Conservation (phyloP, 2,329 filamentous ascomycete genomes). For the Ophiostoma sp. region DNA sequence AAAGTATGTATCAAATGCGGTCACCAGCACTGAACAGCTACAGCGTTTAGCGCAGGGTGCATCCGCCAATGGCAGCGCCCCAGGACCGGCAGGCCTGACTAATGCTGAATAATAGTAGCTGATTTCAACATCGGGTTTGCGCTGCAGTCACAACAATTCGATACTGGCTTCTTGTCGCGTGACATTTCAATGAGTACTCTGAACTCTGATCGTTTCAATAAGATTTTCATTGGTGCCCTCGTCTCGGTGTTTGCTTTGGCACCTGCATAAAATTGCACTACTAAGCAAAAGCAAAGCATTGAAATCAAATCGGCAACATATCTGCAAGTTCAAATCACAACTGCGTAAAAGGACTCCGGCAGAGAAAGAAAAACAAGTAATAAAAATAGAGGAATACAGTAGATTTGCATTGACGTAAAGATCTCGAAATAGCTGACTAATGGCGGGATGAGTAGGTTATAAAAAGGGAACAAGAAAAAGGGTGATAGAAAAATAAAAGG, state of each 20-base stretch:
- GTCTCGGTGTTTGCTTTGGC: too few species aligned
- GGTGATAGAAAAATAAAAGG: constrained; percentile 2
- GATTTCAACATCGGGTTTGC: too few species aligned
- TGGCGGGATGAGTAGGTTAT: neutral
- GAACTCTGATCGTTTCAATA: too few species aligned
- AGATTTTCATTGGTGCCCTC: too few species aligned
- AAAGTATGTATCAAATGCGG: too few species aligned
- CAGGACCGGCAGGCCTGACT: neutral
- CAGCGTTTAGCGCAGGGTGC: neutral
- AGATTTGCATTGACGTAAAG: neutral
- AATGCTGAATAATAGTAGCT: neutral
- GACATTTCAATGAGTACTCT: too few species aligned
- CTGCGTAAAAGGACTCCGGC: neutral
- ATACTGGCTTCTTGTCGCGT: too few species aligned
- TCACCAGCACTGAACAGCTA: neutral
- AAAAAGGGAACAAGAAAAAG: neutral
- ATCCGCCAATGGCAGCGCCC: constrained; percentile 6
- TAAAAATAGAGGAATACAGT: neutral
- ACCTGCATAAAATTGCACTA: too few species aligned
- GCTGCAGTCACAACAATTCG: too few species aligned
- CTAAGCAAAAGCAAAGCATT: neutral
- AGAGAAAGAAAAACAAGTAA: neutral
- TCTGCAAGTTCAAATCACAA: neutral
- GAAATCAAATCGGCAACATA: neutral
- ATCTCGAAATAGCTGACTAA: constrained; percentile 9